Evolutionary conservation across 768 basidiomycete genomes (phyloP).

Genomic region (Krasilnikovozyma curviuscula): DNA sequence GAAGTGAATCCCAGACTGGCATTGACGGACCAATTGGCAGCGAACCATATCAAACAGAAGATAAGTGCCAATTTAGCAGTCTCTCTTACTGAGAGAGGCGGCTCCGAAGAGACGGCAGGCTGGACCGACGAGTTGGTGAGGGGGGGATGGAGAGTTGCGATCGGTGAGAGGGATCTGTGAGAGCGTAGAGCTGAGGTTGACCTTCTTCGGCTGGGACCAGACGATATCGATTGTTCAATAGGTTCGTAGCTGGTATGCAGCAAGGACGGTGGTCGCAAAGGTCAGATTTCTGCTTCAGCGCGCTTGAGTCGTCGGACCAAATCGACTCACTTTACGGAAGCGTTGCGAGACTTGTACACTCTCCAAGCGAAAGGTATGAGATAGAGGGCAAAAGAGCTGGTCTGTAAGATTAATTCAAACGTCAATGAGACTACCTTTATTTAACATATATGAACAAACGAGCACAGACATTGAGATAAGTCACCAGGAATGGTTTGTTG

Average conservation of each 20-base stretch:
- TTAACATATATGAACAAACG: too few species aligned
- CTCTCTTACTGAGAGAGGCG: slow-evolving; percentile 30
- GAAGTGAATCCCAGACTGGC: slow-evolving; percentile 67
- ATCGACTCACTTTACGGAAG: too few species aligned
- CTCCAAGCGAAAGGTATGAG: slow-evolving; percentile 49
- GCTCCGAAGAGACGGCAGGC: background rate
- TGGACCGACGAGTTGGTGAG: background rate
- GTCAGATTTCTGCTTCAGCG: slow-evolving; percentile 25
- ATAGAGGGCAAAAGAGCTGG: slow-evolving; percentile 69
- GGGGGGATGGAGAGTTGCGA: slow-evolving; percentile 5
- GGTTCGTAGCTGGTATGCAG: background rate
- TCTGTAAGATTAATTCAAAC: too few species aligned
- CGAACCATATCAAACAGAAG: slow-evolving; percentile 78
- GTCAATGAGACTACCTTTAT: too few species aligned
- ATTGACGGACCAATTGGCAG: slow-evolving; percentile 82
- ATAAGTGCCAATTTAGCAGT: slow-evolving; percentile 57
- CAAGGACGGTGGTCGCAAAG: background rate
- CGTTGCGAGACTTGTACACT: too few species aligned
- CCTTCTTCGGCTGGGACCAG: background rate
- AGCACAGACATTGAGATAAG: slow-evolving; percentile 79
- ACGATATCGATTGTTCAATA: background rate
- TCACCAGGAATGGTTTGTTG: slow-evolving; percentile 30
- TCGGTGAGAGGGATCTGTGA: background rate
- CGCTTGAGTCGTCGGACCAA: too few species aligned
- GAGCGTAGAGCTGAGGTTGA: background rate